Conservation (phyloP, 176 grass and related monocot genomes). For the Tuctoria greenei region DNA sequence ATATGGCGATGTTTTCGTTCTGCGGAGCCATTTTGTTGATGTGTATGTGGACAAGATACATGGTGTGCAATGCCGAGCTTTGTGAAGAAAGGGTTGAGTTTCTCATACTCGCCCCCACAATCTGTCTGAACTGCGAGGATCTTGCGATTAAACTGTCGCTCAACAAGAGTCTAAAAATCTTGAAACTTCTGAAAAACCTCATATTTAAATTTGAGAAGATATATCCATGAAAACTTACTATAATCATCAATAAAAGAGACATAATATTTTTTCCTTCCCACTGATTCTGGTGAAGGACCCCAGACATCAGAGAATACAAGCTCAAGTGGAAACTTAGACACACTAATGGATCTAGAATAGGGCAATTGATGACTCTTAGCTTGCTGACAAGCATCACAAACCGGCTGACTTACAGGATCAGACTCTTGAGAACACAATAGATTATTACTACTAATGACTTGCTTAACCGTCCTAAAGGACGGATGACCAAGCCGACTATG, state of each 20-base stretch:
- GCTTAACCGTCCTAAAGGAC: fast-evolving
- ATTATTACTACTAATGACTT: neutral
- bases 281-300: neutral
- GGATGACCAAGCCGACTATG: neutral
- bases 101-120: too few species aligned
- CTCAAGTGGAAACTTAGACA: neutral
- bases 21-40: too few species aligned
- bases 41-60: too few species aligned
- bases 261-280: neutral
- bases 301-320: neutral
- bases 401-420: neutral
- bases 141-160: too few species aligned
- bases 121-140: too few species aligned
- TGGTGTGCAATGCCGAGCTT: too few species aligned
- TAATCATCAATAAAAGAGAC: neutral
- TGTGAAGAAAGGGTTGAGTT: too few species aligned
- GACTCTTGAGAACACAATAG: neutral
- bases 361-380: neutral
- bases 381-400: neutral
- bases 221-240: neutral
- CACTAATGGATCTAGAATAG: neutral
- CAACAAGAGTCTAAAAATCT: neutral
- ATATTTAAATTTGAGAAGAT: neutral
- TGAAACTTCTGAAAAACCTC: neutral
- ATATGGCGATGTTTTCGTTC: too few species aligned